Evolutionary conservation across 441 rosid genomes (phyloP), one percentile per base, ranked within the genome.

Genomic region (Adansonia gregorii): DNA sequence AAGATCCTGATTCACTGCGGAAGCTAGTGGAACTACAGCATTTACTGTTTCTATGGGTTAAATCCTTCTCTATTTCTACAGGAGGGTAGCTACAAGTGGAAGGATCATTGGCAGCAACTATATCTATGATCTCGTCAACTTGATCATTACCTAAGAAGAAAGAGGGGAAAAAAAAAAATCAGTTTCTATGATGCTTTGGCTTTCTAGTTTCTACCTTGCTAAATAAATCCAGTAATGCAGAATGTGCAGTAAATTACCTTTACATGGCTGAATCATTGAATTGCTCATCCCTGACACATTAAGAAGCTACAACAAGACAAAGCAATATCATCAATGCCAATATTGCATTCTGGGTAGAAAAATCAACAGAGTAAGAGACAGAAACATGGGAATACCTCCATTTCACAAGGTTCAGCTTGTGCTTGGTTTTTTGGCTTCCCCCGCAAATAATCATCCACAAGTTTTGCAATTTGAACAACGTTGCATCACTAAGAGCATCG

Each of bases 41-140:
- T 85, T 88, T 91, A 76, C 80, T 84, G 82, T 81, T 86, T 81
- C 86, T 89, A 78, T 85, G 79, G 41, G 81, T 83, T 73, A 79
- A 86, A 78, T 88, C 93, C 83, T 83, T 87, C 83, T 89, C 96
- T 79, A 88, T 85, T 80, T 88, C 87, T 48, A 86, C 88, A 17
- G 88, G 79, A 76, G 90, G 92, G 72, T 80, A 80, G 82, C 87
- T 78, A 64, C 90, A 87, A 76, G 85, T 78, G 65, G 92, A 87
- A 55, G 85, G 88, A 72, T 92, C 93, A 77, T 88, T 88, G 55
- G 92, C 95, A 59, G 97, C 93, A 78, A 92, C 89, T 80, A 92
- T 86, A 83, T 94, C 95, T 68, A 92, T 24, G 80, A 90, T 95
- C 85, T 89, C 97, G 35, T 91, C 97, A 69, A 82, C 79, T 43